Conservation (phyloP, 1,139 yeast genomes). For the Kodamaea anthophila region DNA sequence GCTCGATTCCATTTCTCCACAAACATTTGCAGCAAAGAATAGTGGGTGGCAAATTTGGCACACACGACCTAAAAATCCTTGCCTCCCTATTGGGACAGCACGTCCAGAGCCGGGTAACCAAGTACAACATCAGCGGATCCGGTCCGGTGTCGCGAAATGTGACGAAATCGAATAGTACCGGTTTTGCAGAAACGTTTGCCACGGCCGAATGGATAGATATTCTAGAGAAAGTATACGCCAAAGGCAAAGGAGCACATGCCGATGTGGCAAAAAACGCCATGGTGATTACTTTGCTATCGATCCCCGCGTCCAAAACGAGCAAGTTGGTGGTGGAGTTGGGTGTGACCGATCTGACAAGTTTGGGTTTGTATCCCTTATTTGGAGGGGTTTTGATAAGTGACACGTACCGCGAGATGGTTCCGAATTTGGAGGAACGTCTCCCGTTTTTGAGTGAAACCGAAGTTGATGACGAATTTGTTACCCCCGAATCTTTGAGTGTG, state of each 20-base stretch:
- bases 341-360: conserved; percentile 31
- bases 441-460: conserved; percentile 27
- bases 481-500: conserved; percentile 36
- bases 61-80: conserved; percentile 38
- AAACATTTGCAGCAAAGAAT: conserved; percentile 39
- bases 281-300: conserved; percentile 46
- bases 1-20: conserved; percentile 39
- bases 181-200: conserved; percentile 52
- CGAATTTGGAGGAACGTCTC: conserved; percentile 44
- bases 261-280: conserved; percentile 41
- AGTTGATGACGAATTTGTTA: conserved; percentile 22
- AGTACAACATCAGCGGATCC: conserved; percentile 9
- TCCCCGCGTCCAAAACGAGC: conserved; percentile 40
- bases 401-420: conserved; percentile 37
- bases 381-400: conserved; percentile 46
- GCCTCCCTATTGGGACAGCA: conserved; percentile 41
- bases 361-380: conserved; percentile 47
- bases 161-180: conserved; percentile 14
- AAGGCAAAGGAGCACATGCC: conserved; percentile 50
- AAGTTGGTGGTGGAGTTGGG: conserved; percentile 40
- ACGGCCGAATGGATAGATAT: conserved; percentile 49
- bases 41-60: conserved; percentile 38
- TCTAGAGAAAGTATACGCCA: conserved; percentile 50
- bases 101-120: conserved; percentile 8
- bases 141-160: conserved; percentile 5